A percentile compares a stretch with the other conserved stretches of the same genome.
phyloP scores from a whole-genome alignment of 495 filamentous ascomycete genomes.

The Hypoxylon cercidicola region DNA sequence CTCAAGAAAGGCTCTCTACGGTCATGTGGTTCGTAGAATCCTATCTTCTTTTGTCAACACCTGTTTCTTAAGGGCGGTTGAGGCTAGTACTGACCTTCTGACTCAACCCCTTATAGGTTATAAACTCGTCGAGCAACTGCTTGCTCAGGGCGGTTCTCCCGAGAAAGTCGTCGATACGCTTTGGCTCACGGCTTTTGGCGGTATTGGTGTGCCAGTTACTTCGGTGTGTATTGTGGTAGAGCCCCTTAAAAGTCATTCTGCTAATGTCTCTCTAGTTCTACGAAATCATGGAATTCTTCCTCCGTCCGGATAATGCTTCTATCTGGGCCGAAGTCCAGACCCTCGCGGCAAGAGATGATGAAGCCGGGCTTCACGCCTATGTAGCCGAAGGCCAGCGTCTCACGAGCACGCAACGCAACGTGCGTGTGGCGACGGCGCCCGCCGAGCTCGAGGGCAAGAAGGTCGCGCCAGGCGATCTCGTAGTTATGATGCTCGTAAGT shows the following conservation, averaged over 20 bases:
- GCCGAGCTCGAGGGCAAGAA: constrained; percentile 42
- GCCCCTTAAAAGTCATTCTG: neutral
- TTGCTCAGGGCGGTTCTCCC: constrained; percentile 32
- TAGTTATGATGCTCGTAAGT: constrained; percentile 49
- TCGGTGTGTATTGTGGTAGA: constrained; percentile 23
- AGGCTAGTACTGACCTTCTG: too few relatives aligned
- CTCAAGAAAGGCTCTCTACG: constrained; percentile 43
- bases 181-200: constrained; percentile 50
- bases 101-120: too few relatives aligned
- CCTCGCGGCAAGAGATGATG: constrained; percentile 51
- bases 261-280: constrained; percentile 49
- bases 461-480: constrained; percentile 40
- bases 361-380: constrained; percentile 44
- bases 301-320: constrained; percentile 54
- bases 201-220: constrained; percentile 53
- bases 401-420: constrained; percentile 43
- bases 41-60: too few relatives aligned
- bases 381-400: constrained; percentile 47
- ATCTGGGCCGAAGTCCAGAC: constrained; percentile 62
- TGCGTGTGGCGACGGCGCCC: constrained; percentile 39
- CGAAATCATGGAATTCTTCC: constrained; percentile 56
- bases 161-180: constrained; percentile 48
- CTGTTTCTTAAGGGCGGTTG: too few relatives aligned
- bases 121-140: constrained; percentile 44
- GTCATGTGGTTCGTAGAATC: too few relatives aligned